phyloP scores from a whole-genome alignment of 2,329 filamentous ascomycete species.

The Nothopassalora personata region DNA sequence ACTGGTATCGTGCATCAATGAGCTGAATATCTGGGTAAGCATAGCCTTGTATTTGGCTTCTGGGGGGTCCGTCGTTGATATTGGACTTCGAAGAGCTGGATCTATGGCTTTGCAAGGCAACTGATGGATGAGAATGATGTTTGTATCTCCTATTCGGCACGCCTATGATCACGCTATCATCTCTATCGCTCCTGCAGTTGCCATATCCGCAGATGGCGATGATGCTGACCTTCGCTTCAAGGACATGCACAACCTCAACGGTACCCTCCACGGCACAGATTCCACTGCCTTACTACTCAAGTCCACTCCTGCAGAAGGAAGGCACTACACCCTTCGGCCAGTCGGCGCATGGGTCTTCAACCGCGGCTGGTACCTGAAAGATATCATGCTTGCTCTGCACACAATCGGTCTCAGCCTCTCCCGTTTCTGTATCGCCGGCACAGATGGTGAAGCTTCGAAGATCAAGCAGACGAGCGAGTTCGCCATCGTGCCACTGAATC shows the following conservation, averaged over 20 bases:
- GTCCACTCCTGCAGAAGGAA: background rate
- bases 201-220: background rate
- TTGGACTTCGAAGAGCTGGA: background rate
- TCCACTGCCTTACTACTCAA: slow-evolving; percentile 6
- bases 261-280: slow-evolving; percentile 18
- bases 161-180: too few species aligned
- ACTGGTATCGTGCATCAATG: slow-evolving; percentile 11
- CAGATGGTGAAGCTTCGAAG: background rate
- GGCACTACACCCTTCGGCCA: slow-evolving; percentile 13
- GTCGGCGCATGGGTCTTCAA: slow-evolving; percentile 16
- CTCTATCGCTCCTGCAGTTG: background rate
- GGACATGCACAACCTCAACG: slow-evolving; percentile 25
- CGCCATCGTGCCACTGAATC: slow-evolving; percentile 8
- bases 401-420: slow-evolving; percentile 14
- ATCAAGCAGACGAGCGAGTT: slow-evolving; percentile 13
- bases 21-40: slow-evolving; percentile 23
- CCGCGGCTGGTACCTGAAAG: slow-evolving; percentile 17
- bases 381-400: slow-evolving; percentile 17
- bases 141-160: background rate
- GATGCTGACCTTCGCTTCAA: background rate
- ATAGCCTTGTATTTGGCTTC: too few species aligned
- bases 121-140: background rate
- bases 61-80: background rate
- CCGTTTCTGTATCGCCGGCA: slow-evolving; percentile 9
- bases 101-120: background rate